Base-by-base conservation (phyloP, 1,284 basidiomycete species). In the Ustilago curta region DNA sequence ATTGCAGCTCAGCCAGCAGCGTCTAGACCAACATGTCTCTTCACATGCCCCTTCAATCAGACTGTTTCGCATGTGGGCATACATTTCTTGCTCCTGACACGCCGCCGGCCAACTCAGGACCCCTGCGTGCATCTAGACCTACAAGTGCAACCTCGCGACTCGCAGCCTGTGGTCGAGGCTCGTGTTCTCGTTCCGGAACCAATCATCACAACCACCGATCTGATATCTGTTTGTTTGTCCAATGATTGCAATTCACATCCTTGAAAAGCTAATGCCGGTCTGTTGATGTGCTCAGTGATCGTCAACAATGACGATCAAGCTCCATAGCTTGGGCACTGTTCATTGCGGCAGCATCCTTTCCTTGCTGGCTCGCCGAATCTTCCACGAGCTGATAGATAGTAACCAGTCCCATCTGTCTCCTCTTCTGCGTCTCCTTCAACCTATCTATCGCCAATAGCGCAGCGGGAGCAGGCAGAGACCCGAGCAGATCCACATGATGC, bases 341-440 rank as follows among this genome's bases (percentile, higher is more conserved):
- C 21, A 44, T 21, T 37, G 32, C 16, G 23, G 44, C n/a, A 31
- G 29, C 43, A 29, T 29, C 40, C 12, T 27, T 51, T 21, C 39
- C 37, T 31, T 55, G 49, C 2, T 58, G 54, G 14, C 23, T 55
- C 4, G 25, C 50, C 23, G 18, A 52, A 19, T 65, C 68, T 18
- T 72, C 70, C 19, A 73, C 65, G 27, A 73, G 37, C 42, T 65
- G 70, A 52, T 74, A 74, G 48, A 74, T 69, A 16, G 65, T 69
- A 9, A 74, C 71, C 9, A 69, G 45, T 11, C 61, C 65, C 12
- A 59, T 9, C 51, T 53, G 47, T 18, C 56, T 61, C 35, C 51
- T 52, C 35, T 54, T 56, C 25, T 62, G 61, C 27, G 58, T 44
- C 48, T 74, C 71, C 32, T 59, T 59, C 16, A 74, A 25, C 58